Evolutionary conservation across 2,329 filamentous ascomycete species (phyloP).

Genomic region (Paraconiothyrium brasiliense): DNA sequence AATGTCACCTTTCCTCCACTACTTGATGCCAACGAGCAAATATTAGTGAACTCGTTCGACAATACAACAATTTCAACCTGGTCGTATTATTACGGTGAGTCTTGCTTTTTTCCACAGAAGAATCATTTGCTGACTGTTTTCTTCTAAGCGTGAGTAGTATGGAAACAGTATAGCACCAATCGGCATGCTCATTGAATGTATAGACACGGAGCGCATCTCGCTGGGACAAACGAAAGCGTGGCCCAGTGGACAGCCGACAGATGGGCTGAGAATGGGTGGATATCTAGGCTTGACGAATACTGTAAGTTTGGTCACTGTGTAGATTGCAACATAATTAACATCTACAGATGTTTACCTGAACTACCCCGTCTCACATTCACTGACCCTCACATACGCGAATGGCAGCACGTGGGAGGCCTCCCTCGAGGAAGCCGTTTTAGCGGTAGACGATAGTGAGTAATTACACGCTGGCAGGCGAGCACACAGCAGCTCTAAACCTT

Average conservation of each 20-base stretch:
- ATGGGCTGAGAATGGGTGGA: conserved; percentile 48
- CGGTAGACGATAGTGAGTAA: conserved; percentile 37
- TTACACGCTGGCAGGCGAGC: no score
- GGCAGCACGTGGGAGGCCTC: conserved; percentile 43
- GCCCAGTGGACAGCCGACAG: conserved; percentile 53
- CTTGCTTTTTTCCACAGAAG: background rate
- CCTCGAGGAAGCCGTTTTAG: conserved; percentile 46
- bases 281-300: conserved; percentile 50
- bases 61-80: conserved; percentile 50
- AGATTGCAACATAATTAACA: conserved; percentile 6
- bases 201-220: conserved; percentile 44
- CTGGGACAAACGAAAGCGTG: conserved; percentile 48
- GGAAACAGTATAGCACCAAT: background rate
- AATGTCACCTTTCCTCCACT: conserved; percentile 43
- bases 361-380: conserved; percentile 48
- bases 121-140: conserved; percentile 20
- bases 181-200: background rate
- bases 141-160: conserved; percentile 20
- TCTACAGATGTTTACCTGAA: conserved; percentile 47
- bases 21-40: conserved; percentile 48
- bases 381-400: conserved; percentile 45
- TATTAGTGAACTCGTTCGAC: conserved; percentile 54
- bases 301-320: conserved; percentile 25
- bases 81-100: conserved; percentile 51
- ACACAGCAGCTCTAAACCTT: background rate